These are phyloP conservation scores for Taxawa tesnikishii DNA, from an alignment of 2,329 filamentous ascomycete species.

Conservation along the genomic window DNA sequence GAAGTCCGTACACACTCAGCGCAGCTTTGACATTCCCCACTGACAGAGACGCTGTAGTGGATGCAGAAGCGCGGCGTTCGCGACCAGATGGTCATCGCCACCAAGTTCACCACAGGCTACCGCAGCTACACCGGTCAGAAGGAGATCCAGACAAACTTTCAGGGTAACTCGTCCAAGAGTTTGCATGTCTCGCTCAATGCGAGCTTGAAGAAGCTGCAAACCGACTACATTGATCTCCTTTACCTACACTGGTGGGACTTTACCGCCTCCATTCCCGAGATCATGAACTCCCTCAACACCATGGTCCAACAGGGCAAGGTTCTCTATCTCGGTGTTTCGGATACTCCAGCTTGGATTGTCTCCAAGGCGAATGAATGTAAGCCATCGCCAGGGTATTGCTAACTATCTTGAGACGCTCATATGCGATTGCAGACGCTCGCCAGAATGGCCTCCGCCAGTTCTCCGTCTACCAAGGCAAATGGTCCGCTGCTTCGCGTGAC, in stretches of 20 bases:
- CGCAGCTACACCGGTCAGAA: conserved; percentile 12
- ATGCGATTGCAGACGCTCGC: conserved; percentile 21
- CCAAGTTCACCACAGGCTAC: conserved; percentile 35
- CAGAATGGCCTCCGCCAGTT: conserved; percentile 25
- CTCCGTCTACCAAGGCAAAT: conserved; percentile 26
- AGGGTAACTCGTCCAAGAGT: conserved; percentile 51
- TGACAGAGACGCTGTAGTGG: too few relatives aligned
- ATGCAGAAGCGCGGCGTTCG: conserved; percentile 30
- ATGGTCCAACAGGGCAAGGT: conserved; percentile 22
- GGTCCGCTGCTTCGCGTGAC: conserved; percentile 23
- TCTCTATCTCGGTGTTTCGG: conserved; percentile 25
- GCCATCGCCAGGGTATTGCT: too few relatives aligned
- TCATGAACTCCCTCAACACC: conserved; percentile 25
- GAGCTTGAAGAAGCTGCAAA: conserved; percentile 22
- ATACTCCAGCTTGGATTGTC: conserved; percentile 26
- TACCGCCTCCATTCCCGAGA: conserved; percentile 22
- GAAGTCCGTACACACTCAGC: too few relatives aligned
- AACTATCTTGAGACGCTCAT: too few relatives aligned
- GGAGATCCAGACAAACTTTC: conserved; percentile 27
- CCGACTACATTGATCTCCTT: conserved; percentile 11
- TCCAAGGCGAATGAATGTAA: conserved; percentile 31
- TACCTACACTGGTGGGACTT: conserved; percentile 35
- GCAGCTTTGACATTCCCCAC: too few relatives aligned
- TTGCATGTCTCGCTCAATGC: conserved; percentile 32
- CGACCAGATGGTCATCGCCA: conserved; percentile 42